These are phyloP conservation scores for Eudorina sp. DNA, from an alignment of 139 green algal species.

Conservation along the genomic window DNA sequence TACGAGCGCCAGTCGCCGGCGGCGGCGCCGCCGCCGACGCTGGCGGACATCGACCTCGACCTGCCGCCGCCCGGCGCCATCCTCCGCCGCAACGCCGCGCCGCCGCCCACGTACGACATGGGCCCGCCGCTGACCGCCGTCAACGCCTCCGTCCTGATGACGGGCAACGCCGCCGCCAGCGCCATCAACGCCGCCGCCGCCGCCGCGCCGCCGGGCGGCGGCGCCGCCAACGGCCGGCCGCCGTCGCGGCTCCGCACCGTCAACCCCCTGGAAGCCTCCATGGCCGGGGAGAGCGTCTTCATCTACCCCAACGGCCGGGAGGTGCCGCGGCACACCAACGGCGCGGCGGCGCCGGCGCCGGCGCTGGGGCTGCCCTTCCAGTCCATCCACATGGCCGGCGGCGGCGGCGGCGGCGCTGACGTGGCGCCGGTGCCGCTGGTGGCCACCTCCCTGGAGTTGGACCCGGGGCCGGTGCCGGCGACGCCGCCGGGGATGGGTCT, in stretches of 20 bases:
- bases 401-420: neutral
- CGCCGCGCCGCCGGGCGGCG: neutral
- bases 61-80: slow-evolving; percentile 52
- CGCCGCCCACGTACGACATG: slow-evolving; percentile 53
- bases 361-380: slow-evolving; percentile 6
- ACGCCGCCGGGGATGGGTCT: neutral
- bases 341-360: neutral
- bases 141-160: neutral
- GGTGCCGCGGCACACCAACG: neutral
- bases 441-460: neutral
- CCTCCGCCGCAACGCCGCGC: slow-evolving; percentile 17
- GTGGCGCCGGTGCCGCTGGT: neutral
- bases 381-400: neutral
- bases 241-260: slow-evolving; percentile 52
- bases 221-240: slow-evolving; percentile 27
- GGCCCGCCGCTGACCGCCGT: slow-evolving; percentile 47
- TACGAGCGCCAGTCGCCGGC: neutral
- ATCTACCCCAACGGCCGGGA: slow-evolving; percentile 61
- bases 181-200: neutral
- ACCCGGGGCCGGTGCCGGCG: slow-evolving; percentile 19
- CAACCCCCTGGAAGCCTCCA: slow-evolving; percentile 63
- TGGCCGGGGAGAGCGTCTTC: slow-evolving; percentile 62
- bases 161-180: slow-evolving; percentile 32
- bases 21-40: slow-evolving; percentile 8
- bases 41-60: slow-evolving; percentile 61